Evolutionary conservation across 2,329 filamentous ascomycete species (phyloP), one percentile per base, ranked within the genome.

Genomic region (Pestalotiopsis sp.): DNA sequence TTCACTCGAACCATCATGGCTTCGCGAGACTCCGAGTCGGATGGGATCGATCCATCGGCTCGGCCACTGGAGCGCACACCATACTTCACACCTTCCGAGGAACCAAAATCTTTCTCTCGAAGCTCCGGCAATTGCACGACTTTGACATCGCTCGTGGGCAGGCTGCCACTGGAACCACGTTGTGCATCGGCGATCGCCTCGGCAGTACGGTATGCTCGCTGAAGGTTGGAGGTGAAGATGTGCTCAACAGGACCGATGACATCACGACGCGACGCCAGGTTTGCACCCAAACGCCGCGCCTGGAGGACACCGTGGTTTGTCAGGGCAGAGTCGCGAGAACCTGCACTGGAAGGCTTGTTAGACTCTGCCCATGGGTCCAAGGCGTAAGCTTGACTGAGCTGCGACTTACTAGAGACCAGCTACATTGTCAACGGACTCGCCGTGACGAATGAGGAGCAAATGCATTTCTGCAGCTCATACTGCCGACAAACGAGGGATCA

Each of bases 381-480:
- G 27, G 23, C 60, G 23, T 60, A 7, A 60, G 20, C 17, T 23
- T 14, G 41, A 27, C 49, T 66, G 39, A 57, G 45, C 23, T 31
- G 25, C 64, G 68, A 62, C 87, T 75, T 84, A 93, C 91, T 92
- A 95, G 69, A 93, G 81, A 67, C 90, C 88, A 56, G 91, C 92
- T 69, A 96, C 91, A 79, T 97, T 97, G 81, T 97, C 93, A 72
- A 97, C 92, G 17, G 93, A 95, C 82, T 97, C 94, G 76, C 91
- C 94, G 84, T 97, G 94, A 68, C 94, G 91, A 75, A 97, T 89
- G 74, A 97, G 86, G 75, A 94, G 90, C 67, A 97, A 79, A 76
- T 85, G 77, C 88, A 79, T 79, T 66, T 70, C 68, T 68, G 49
- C 70, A 67, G 73, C 59, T 70, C 76, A 78, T 77, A 66, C 66